Evolutionary conservation across 2,329 filamentous ascomycete genomes (phyloP).

Genomic region (Ceratocystis papillata): DNA sequence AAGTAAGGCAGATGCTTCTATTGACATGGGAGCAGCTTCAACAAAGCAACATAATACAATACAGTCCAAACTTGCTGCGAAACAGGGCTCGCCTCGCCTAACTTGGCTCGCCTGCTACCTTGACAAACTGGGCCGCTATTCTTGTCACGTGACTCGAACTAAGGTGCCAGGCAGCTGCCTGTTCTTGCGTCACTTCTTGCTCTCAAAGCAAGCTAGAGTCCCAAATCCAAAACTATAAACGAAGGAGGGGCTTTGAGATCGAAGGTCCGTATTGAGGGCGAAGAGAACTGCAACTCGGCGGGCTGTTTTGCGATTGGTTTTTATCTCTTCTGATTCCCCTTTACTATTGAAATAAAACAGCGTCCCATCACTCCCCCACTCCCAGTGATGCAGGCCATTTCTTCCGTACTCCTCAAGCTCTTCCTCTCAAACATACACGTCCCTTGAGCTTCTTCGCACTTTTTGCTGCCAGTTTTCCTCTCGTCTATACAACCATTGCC

Average conservation of each 20-base stretch:
- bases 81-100: too few species aligned
- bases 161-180: background rate
- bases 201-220: background rate
- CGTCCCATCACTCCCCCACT: background rate
- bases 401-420: conserved; percentile 4
- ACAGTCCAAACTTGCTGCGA: too few species aligned
- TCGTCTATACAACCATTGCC: conserved; percentile 2
- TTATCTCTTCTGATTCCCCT: background rate
- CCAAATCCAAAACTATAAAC: background rate
- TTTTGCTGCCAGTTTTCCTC: background rate
- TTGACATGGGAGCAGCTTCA: too few species aligned
- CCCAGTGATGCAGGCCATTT: conserved; percentile 9
- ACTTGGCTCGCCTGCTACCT: too few species aligned
- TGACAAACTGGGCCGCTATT: too few species aligned
- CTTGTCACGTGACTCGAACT: background rate
- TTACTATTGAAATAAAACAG: background rate
- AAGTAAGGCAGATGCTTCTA: too few species aligned
- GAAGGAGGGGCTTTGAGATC: conserved; percentile 10
- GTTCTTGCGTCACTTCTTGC: conserved; percentile 2
- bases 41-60: too few species aligned
- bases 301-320: background rate
- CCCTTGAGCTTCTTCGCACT: background rate
- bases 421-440: conserved; percentile 7
- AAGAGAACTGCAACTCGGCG: background rate
- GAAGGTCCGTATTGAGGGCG: background rate